Base-by-base conservation (phyloP, 139 green algal species). In the Micractinium conductrix region DNA sequence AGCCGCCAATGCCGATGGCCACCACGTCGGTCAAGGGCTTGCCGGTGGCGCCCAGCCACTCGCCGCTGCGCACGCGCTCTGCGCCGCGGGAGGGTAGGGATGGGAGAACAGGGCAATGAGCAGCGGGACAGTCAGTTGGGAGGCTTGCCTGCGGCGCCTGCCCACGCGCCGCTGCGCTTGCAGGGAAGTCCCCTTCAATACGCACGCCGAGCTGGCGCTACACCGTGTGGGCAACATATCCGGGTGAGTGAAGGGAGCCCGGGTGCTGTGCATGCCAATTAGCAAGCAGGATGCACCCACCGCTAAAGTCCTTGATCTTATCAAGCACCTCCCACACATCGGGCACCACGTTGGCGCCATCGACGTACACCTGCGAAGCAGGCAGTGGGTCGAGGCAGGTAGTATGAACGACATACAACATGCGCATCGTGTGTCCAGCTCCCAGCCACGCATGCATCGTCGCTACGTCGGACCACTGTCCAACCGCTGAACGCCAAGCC, bases 291-390 rank as follows among this genome's bases (percentile, higher is more conserved):
- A n/a, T n/a, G n/a, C n/a, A n/a, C 80, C 16, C 33, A 86, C 81
- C 81, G 1, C 83, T 91, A 88, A 99, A 99, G 35, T 84, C 89
- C 89, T 98, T 97, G 93, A 99, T 99, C 89, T 98, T 98, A 86
- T 99, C 97, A 65, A 99, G 94, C 82, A 99, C 97, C 73, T 96
- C 94, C 92, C 94, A 97, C 78, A 99, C 96, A 28, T 98, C 96
- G 12, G 95, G 95, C 53, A 99, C 97, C 24, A 99, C 95, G 85
- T 99, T 44, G 33, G 79, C 40, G 50, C 86, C 86, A 28, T 88
- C 86, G 16, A 88, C 82, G 43, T 70, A 81, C 43, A 87, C 62
- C 30, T 53, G 26, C 50, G 38, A 17, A 43, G 35, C 28, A 10
- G 19, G 9, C 33, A 4, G 12, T 50, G 48, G 8, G 53, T 5